Base-by-base conservation (phyloP, 148 eudicot genomes). In the Chenopodium album region DNA sequence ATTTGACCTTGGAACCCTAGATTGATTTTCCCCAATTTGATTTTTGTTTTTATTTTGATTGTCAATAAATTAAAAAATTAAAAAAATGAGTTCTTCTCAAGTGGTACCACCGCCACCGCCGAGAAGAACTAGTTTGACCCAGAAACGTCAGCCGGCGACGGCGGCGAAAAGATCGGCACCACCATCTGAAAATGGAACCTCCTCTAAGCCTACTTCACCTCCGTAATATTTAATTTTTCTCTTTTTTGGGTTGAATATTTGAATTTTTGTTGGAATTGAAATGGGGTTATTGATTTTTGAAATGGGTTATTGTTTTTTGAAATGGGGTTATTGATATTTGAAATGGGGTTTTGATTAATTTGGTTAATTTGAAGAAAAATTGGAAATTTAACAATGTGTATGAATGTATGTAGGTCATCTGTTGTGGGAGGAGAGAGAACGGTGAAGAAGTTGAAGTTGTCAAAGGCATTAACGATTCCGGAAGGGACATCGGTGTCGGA, bases 381-480 rank as follows among this genome's bases (percentile, higher is more conserved):
- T 41, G 44, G 44, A 41, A 41, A 41, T 41, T 6, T 41, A 41
- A 41, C 44, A 41, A 41, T 41, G 44, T 41, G 44, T 41, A 5
- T 6, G 44, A 0, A 41, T 41, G 44, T 46, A 34, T 66, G 54
- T 76, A 88, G 93, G 87, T 81, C 89, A 66, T 77, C 87, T 47
- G 81, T 77, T 41, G 83, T 1, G 82, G 87, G 79, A n/a, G 91
- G 92, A 20, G 99, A 94, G 82, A 96, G 99, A 90, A 96, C 99
- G 79, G 99, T 96, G 88, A 96, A 96, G 91, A 96, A 92, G 87
- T 88, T 96, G 63, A 89, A 98, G 86, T 87, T 96, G 66, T 89
- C 98, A 0, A 96, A 92, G 84, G 99, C 98, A 29, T 92, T 96
- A 79, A 96, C 99, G 1, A 96, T 96, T 75, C 98, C 99, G 12